Evolutionary conservation across 495 filamentous ascomycete genomes (phyloP), one percentile per base, ranked within the genome.

Genomic region (Penicillium maclennaniae): DNA sequence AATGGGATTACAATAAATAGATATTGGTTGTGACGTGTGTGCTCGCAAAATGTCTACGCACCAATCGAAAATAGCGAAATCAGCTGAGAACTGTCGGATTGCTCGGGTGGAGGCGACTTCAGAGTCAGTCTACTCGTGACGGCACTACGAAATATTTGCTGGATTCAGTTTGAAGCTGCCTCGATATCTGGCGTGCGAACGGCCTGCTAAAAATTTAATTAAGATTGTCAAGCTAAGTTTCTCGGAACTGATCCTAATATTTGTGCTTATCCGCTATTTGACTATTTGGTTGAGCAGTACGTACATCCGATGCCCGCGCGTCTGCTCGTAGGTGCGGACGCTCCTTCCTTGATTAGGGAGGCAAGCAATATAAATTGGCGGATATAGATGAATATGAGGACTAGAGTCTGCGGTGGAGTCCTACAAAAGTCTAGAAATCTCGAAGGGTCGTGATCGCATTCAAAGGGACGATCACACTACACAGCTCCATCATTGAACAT

Each of bases 161-260:
- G 47, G 50, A 4, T 49, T 54, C 2, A 57, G 53, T 25, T 20
- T 63, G 45, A 55, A 56, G 12, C 14, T 50, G 1, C 40, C 55
- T 0, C 42, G 66, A 42, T 60, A 67, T 48, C 57, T 59, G 2
- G 59, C 64, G 6, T 65, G 65, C 26, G 47, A 67, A 44, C 49
- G 45, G 8, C 47, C 53, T 0, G 26, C 40, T 7, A 51, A 54
- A 6, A n/a, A n/a, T n/a, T n/a, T n/a, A n/a, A n/a, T n/a, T n/a
- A n/a, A n/a, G n/a, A n/a, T n/a, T n/a, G n/a, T n/a, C n/a, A n/a
- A n/a, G n/a, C n/a, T n/a, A n/a, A n/a, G n/a, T n/a, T n/a, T n/a
- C n/a, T n/a, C n/a, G n/a, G n/a, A n/a, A n/a, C n/a, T 27, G 58
- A 65, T 31, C 63, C 63, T 9, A 55, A 64, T 31, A 43, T 45